These are phyloP conservation scores for Gossypium lobatum DNA, from an alignment of 441 rosid genomes.

Conservation along the genomic window DNA sequence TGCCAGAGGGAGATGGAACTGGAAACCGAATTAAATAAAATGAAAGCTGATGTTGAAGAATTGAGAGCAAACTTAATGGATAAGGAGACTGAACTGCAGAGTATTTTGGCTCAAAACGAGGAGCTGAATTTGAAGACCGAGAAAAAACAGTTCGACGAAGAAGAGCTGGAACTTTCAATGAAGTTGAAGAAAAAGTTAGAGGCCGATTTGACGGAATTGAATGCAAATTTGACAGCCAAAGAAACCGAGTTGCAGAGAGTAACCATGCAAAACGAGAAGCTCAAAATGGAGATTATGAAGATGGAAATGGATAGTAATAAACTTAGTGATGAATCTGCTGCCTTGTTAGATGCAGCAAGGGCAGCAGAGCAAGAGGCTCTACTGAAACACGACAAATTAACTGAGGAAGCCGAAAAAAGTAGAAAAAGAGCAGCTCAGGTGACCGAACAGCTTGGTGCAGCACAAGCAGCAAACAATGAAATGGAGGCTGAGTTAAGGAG, in stretches of 20 bases:
- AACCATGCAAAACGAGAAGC: conserved; percentile 48
- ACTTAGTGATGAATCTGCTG: conserved; percentile 34
- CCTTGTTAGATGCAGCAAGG: conserved; percentile 38
- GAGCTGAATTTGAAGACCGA: conserved; percentile 31
- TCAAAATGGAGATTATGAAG: conserved; percentile 44
- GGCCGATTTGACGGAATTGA: conserved; percentile 47
- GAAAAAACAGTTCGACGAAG: conserved; percentile 27
- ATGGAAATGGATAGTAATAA: conserved; percentile 41
- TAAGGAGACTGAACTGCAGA: conserved; percentile 48
- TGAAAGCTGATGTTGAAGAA: conserved; percentile 36
- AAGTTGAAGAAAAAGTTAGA: conserved; percentile 49
- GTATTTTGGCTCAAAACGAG: conserved; percentile 32
- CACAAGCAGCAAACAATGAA: conserved; percentile 72
- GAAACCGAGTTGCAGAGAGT: conserved; percentile 43
- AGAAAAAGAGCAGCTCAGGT: conserved; percentile 54
- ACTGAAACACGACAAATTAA: conserved; percentile 44
- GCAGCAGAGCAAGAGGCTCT: conserved; percentile 57
- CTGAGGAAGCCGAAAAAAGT: conserved; percentile 72
- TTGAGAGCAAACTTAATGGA: conserved; percentile 40
- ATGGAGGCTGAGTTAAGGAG: conserved; percentile 81
- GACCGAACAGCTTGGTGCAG: conserved; percentile 71
- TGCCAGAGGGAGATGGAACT: conserved; percentile 39
- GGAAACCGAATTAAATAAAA: conserved; percentile 39
- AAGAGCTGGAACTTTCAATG: conserved; percentile 31
- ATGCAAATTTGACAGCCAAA: conserved; percentile 43